Percentiles rank a stretch among this genome's conserved stretches.
These are phyloP conservation scores for Aureobasidium sp. DNA, from an alignment of 2,329 filamentous ascomycete species.

Conservation along the genomic window DNA sequence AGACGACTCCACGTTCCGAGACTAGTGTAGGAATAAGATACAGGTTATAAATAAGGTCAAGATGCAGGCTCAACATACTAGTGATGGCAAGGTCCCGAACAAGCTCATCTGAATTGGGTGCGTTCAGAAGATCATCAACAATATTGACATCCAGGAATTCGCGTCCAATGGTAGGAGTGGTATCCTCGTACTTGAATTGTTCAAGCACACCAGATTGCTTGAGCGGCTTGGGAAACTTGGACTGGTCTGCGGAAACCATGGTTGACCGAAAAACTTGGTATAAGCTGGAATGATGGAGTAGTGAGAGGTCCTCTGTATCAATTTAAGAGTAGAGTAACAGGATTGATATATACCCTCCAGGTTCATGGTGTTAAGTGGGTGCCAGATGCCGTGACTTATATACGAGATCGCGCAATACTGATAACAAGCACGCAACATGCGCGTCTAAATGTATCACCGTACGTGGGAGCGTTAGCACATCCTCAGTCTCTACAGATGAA, in stretches of 20 bases:
- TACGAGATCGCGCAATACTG: not conserved
- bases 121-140: constrained; percentile 20
- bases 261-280: not conserved
- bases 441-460: not conserved
- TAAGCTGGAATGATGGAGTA: not conserved
- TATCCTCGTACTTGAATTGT: constrained; percentile 19
- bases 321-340: not conserved
- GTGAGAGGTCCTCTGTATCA: not conserved
- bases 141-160: constrained; percentile 20
- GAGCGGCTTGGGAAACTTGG: not conserved
- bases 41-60: not conserved
- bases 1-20: constrained; percentile 23
- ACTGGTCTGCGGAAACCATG: not conserved
- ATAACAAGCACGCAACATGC: constrained; percentile 10
- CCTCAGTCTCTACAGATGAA: not conserved
- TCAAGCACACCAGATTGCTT: constrained; percentile 19
- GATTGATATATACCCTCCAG: not conserved
- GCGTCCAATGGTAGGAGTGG: constrained; percentile 22
- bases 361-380: not conserved
- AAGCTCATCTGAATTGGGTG: constrained; percentile 19
- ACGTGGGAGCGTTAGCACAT: not conserved
- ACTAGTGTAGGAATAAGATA: constrained; percentile 14
- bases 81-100: constrained; percentile 22
- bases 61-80: constrained; percentile 5
- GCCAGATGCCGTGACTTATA: not conserved